Base-by-base conservation (phyloP, 2,329 filamentous ascomycete species). In the Emergomyces pasteurianus region DNA sequence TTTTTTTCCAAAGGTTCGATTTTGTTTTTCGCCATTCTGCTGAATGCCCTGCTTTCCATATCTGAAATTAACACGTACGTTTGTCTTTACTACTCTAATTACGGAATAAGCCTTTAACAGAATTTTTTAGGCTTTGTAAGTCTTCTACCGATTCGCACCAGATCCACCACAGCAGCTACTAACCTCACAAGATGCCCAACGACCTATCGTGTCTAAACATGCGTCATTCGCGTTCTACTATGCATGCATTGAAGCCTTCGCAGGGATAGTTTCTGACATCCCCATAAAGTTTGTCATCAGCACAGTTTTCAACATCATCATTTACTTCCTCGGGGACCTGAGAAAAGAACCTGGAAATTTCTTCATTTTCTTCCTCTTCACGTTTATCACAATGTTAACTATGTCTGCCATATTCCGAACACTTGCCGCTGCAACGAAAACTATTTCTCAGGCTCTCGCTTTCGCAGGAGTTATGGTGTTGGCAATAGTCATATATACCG, bases 141-240 rank as follows among this genome's bases (percentile, higher is more conserved):
- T 53, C 28, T n/a, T 14, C 2, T 18, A 5, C 14, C 23, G 49
- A 2, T 26, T 23, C 16, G 46, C 34, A 23, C 28, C 31, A 26
- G 26, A 56, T 10, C 10, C n/a, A 40, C 14, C n/a, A 34, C 28
- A 28, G 18, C 28, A 28, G 18, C 21, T 50, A 58, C 38, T 91
- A 89, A 59, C 47, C 7, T 31, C 8, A 31, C 0, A 95, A 14
- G 96, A 95, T 71, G 85, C 89, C 14, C 91, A 96, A 82, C 86
- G 92, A 42, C 88, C 90, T 2, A 95, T 96, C 66, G 89, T 96
- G 62, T 91, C 96, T 71, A 96, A 96, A 73, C 92, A 96, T 69
- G 79, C 82, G 58, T 86, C 88, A 60, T 96, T 96, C 70, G 90
- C 91, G 9, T 82, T 96, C 26, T 95, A 96, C 67, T 92, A 95